Percentiles rank a stretch among this genome's conserved stretches.
These are phyloP conservation scores for Calocera viscosa DNA, from an alignment of 768 basidiomycete species.

Conservation along the genomic window DNA sequence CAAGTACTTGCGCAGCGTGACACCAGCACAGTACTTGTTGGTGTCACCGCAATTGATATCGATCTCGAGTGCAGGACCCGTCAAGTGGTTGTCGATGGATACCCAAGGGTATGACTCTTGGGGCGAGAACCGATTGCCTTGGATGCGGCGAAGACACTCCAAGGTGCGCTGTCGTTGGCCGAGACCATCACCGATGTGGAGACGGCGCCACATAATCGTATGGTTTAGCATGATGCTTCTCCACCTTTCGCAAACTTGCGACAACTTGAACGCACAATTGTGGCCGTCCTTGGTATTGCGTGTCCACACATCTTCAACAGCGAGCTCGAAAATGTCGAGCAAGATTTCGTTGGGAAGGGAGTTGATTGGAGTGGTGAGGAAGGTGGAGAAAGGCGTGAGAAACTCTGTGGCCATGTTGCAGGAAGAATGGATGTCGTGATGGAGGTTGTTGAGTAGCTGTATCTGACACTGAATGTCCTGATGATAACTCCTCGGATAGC, in stretches of 20 bases:
- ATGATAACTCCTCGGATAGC: no score
- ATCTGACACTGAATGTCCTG: no score
- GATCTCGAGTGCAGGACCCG: not conserved
- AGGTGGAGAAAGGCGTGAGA: slow-evolving; percentile 18
- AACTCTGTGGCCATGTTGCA: slow-evolving; percentile 17
- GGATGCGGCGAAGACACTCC: not conserved
- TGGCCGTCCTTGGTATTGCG: not conserved
- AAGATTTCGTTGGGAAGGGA: slow-evolving; percentile 2
- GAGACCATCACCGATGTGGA: not conserved
- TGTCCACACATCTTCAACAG: not conserved
- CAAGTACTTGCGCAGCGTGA: not conserved
- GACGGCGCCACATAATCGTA: not conserved
- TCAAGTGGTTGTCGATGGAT: not conserved
- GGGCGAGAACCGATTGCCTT: not conserved
- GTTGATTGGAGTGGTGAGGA: slow-evolving; percentile 3
- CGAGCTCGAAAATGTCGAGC: not conserved
- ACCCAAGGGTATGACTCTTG: not conserved
- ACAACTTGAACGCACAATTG: not conserved
- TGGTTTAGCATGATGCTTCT: not conserved
- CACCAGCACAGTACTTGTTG: not conserved
- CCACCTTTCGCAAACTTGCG: not conserved
- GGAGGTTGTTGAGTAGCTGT: no score
- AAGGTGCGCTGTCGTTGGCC: not conserved
- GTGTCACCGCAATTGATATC: not conserved
- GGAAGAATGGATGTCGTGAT: not conserved